These are phyloP conservation scores for Mycena metata DNA, from an alignment of 768 basidiomycete species.

Conservation along the genomic window DNA sequence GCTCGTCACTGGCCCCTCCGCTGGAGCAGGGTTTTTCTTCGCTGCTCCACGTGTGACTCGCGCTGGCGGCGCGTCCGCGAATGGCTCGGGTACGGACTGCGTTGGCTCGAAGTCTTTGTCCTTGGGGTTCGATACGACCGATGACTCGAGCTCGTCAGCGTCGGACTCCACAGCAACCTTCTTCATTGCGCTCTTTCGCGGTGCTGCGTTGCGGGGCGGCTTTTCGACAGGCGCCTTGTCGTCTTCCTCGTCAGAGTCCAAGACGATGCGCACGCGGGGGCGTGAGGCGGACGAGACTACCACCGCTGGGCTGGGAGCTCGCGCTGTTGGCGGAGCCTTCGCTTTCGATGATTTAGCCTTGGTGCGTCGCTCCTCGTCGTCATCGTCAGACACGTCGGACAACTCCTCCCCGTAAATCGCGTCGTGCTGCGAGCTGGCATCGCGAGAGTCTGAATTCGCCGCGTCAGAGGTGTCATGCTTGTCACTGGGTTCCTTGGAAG, in stretches of 20 bases:
- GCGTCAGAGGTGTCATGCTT: not conserved
- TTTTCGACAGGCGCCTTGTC: constrained; percentile 9
- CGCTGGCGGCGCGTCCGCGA: constrained; percentile 20
- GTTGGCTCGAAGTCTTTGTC: constrained; percentile 33
- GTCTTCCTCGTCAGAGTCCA: constrained; percentile 36
- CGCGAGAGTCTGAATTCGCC: constrained; percentile 9
- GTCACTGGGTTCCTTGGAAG: not conserved
- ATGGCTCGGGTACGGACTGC: constrained; percentile 12
- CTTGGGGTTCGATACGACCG: constrained; percentile 19
- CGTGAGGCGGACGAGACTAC: not conserved
- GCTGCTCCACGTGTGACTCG: constrained; percentile 29
- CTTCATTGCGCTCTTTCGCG: too few species aligned
- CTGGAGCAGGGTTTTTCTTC: constrained; percentile 12
- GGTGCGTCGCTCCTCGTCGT: not conserved
- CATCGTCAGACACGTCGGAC: constrained; percentile 43
- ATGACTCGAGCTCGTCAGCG: constrained; percentile 7
- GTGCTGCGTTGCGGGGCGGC: too few species aligned
- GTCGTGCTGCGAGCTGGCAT: constrained; percentile 19
- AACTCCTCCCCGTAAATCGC: constrained; percentile 41
- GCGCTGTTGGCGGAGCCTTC: not conserved
- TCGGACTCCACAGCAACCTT: not conserved
- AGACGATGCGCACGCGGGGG: constrained; percentile 18
- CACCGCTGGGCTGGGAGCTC: not conserved
- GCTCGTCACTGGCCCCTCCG: constrained; percentile 4
- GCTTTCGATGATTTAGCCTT: not conserved